Conservation (phyloP, 2,329 filamentous ascomycete genomes). For the Orbilia quercus region DNA sequence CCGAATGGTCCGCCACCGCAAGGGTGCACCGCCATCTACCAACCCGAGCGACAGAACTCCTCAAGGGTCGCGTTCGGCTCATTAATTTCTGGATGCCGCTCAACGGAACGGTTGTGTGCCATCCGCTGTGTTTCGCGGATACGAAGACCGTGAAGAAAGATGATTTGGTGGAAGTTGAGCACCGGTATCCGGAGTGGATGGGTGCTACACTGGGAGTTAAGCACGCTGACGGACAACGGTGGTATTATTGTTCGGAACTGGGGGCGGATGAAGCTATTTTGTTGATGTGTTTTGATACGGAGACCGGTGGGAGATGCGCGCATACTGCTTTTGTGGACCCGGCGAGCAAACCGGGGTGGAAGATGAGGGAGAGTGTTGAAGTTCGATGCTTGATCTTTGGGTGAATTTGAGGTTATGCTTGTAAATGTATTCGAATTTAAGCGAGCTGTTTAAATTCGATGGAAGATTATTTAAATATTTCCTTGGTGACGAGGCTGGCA, state of each 20-base stretch:
- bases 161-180: constrained; percentile 73
- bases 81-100: constrained; percentile 79
- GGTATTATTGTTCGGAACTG: too few species aligned
- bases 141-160: constrained; percentile 70
- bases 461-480: too few species aligned
- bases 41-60: constrained; percentile 67
- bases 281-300: too few species aligned
- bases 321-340: too few species aligned
- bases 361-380: constrained; percentile 86
- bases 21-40: too few species aligned
- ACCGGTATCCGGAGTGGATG: constrained; percentile 69
- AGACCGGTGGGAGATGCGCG: too few species aligned
- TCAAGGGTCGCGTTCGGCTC: constrained; percentile 72
- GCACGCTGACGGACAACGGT: constrained; percentile 70
- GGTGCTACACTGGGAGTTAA: constrained; percentile 78
- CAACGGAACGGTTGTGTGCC: constrained; percentile 72
- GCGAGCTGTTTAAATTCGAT: too few species aligned
- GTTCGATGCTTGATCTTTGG: constrained; percentile 77
- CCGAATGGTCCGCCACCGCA: too few species aligned
- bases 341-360: constrained; percentile 75
- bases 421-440: too few species aligned
- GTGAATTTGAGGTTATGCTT: too few species aligned
- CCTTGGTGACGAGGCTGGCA: too few species aligned
- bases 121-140: constrained; percentile 76
- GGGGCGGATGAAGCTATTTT: too few species aligned